Evolutionary conservation across 176 grass and related monocot genomes (phyloP).

Genomic region (Elaeis guineensis): DNA sequence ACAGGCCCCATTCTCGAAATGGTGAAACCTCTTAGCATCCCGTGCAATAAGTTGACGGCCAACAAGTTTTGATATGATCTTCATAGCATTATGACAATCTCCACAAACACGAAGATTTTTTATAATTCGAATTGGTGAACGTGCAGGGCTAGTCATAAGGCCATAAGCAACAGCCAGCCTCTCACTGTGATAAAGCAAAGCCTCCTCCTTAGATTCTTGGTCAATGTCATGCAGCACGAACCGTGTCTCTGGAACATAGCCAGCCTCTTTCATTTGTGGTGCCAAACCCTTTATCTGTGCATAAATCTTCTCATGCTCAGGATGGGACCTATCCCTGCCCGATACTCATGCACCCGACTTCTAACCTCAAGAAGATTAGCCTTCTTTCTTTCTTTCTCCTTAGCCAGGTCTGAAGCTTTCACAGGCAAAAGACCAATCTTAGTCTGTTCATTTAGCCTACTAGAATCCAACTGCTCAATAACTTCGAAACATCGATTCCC

Average conservation of each 20-base stretch:
- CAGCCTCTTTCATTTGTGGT: constrained; percentile 84
- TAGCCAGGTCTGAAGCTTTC: constrained; percentile 55
- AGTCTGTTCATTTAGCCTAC: constrained; percentile 55
- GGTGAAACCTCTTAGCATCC: constrained; percentile 89
- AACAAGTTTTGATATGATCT: constrained; percentile 80
- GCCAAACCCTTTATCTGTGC: constrained; percentile 63
- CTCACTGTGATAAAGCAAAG: constrained; percentile 85
- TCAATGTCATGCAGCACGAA: constrained; percentile 62
- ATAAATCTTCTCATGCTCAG: constrained; percentile 83
- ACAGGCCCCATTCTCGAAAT: constrained; percentile 48
- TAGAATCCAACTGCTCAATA: constrained; percentile 50
- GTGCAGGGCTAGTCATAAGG: constrained; percentile 65
- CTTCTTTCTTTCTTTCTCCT: constrained; percentile 75
- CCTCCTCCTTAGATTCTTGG: constrained; percentile 50
- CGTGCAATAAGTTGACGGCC: constrained; percentile 71
- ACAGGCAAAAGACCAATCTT: constrained; percentile 67
- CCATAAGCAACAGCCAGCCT: constrained; percentile 70
- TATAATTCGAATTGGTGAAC: constrained; percentile 54
- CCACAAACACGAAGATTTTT: constrained; percentile 89
- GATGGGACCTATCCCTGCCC: constrained; percentile 74
- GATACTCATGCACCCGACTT: constrained; percentile 66
- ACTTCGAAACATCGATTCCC: constrained; percentile 56
- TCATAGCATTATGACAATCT: constrained; percentile 86
- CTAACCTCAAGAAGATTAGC: constrained; percentile 37
- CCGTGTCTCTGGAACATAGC: constrained; percentile 58